phyloP scores from a whole-genome alignment of 306 rosid genomes.

The Dryas alaskensis region DNA sequence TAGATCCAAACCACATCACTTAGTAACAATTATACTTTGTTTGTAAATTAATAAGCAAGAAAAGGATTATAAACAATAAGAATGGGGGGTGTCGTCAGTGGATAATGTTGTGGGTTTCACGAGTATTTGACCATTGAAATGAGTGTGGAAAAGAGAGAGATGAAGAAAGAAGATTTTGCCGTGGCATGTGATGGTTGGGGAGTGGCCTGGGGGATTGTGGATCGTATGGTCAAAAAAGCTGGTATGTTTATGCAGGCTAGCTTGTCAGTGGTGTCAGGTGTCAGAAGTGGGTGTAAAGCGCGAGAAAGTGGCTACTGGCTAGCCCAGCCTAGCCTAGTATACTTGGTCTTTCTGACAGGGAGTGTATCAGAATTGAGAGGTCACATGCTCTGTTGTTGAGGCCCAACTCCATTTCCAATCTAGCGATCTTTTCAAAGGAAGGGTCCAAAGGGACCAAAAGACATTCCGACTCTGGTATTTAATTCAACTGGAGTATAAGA shows the following conservation, averaged over 20 bases:
- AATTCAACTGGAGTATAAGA: not conserved
- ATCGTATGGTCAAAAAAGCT: slow-evolving; percentile 33
- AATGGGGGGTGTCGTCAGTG: not conserved
- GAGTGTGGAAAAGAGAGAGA: not conserved
- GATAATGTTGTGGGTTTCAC: not conserved
- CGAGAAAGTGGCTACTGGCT: not conserved
- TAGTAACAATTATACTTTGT: too few relatives aligned
- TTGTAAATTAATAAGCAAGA: not conserved
- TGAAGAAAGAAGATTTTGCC: slow-evolving; percentile 1
- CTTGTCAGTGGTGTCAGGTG: slow-evolving; percentile 25
- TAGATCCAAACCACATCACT: not conserved
- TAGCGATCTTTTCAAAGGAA: not conserved
- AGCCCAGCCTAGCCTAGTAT: too few relatives aligned
- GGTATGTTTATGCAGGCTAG: not conserved
- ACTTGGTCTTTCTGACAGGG: too few relatives aligned
- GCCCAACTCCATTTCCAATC: not conserved
- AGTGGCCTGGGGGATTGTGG: not conserved
- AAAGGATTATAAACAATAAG: not conserved
- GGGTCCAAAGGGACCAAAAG: slow-evolving; percentile 15
- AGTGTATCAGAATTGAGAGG: too few relatives aligned
- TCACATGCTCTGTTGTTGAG: not conserved
- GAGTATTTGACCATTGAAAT: slow-evolving; percentile 10
- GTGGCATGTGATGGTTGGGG: slow-evolving; percentile 21
- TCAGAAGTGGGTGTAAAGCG: not conserved
- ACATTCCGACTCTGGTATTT: slow-evolving; percentile 24